A percentile compares a stretch with the other conserved stretches of the same genome.
Conservation (phyloP, 176 grass and related monocot species). For the Leersia perrieri region DNA sequence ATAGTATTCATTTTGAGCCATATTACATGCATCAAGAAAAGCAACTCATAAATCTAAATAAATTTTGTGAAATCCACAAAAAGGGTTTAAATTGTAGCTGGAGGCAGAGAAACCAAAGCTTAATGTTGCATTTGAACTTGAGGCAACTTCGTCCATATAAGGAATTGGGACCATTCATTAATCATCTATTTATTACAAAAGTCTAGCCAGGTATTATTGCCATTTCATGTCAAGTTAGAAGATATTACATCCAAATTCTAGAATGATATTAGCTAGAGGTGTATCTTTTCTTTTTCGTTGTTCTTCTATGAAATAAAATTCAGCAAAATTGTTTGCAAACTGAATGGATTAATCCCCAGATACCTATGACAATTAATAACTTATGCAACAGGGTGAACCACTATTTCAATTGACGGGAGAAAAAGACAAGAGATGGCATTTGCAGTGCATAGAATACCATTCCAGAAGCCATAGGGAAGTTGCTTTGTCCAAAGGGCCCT, state of each 20-base stretch:
- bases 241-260: neutral
- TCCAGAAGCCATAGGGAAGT: conserved; percentile 52
- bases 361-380: neutral
- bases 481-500: conserved; percentile 67
- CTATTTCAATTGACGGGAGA: neutral
- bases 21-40: neutral
- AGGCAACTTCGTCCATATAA: neutral
- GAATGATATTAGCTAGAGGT: neutral
- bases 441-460: conserved; percentile 52
- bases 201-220: neutral
- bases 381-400: neutral
- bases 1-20: neutral
- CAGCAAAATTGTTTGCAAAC: neutral
- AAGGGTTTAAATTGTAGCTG: neutral
- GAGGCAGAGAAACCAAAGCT: neutral
- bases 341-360: neutral
- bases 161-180: neutral
- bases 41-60: neutral
- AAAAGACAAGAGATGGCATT: conserved; percentile 27
- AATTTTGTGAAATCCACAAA: neutral
- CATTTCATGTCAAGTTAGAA: neutral
- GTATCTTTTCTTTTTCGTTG: neutral
- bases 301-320: neutral
- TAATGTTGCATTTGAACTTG: neutral
- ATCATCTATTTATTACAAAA: neutral